Base-by-base conservation (phyloP, 2,329 filamentous ascomycete species). In the Ceratocystis papillata region DNA sequence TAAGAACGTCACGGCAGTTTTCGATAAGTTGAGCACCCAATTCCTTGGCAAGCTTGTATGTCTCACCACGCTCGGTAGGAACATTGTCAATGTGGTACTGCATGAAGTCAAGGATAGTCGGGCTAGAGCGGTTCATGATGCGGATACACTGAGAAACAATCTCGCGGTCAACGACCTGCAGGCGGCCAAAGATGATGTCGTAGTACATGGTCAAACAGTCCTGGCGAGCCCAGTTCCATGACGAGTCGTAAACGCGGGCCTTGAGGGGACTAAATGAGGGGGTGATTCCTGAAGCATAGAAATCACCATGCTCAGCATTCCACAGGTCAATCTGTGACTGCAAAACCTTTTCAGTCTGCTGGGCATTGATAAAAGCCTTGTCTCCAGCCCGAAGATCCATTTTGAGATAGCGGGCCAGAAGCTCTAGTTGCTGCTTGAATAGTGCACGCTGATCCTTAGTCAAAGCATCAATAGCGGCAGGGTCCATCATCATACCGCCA, bases 21-120 rank as follows among this genome's bases (percentile, higher is more conserved):
- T 96, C 90, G 71, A 99, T 96, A 65, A 99, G 87, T 78, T 95
- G 89, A 73, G 89, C 82, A 45, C 90, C 93, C 28, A 99, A 87
- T 76, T 94, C 87, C 79, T 99, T 96, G 55, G 94, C 94, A n/a
- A 99, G 86, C 78, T 94, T 84, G 78, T 99, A 99, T 1, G 94
- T 99, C 79, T 99, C 94, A 67, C 94, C 94, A 63, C 93, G 88
- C 74, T 99, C 92, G 0, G 92, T 92, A 0, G 94, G 94, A 79
- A 93, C 97, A 79, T 97, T 94, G 73, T 99, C 94, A 73, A 99
- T 99, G 79, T 99, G 94, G 73, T 99, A 97, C 75, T 99, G 94
- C 94, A 99, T 99, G 77, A 96, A 99, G 71, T 99, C 93, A 67
- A 99, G 83, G 1, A 99, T 85, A 45, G 90, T 88, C 1, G 94